Evolutionary conservation across 768 basidiomycete genomes (phyloP), one percentile per base, ranked within the genome.

Genomic region (Tubosaeta sp.): DNA sequence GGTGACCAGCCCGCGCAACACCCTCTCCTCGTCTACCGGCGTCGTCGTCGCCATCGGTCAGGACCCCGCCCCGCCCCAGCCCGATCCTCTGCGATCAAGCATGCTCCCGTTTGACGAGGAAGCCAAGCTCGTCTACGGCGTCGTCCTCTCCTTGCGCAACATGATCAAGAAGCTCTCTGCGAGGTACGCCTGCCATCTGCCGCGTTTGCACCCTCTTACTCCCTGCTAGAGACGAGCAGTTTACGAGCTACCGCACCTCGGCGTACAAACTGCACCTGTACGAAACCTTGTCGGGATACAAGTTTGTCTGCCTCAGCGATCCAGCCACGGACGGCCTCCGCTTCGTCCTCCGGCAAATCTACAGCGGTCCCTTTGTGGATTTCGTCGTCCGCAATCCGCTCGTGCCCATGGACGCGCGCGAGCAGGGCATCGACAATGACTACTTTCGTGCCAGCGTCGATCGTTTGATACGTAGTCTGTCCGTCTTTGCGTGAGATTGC

Each of bases 111-210:
- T 99, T 60, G 97, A 99, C 64, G 97, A 99, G 68, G 95, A 99
- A 69, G 86, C 87, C 1, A 99, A 99, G 66, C 79, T 99, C 55
- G 95, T 99, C 0, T 99, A 98, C 66, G 97, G 97, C 51, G 91
- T 99, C 49, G 77, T 98, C 13, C 75, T 97, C 39, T 94, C 91
- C 7, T 66, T 99, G 60, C 74, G 92, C 50, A 94, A 92, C 69
- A 95, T 98, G 94, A 76, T 95, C 65, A 95, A 85, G 76, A 98
- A 97, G 69, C 71, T 99, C 10, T 89, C 95, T 12, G 85, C 88
- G 59, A 79, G 85, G 95, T 59, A 74, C 29, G 25, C 60, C 32
- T 26, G 12, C 6, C 31, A 2, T 46, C 33, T 1, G n/a, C 8
- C 17, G 8, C 13, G 35, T 8, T 1, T 2, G 19, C 38, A 33